Evolutionary conservation across 495 filamentous ascomycete species (phyloP).

Genomic region (Xylaria bambusicola): DNA sequence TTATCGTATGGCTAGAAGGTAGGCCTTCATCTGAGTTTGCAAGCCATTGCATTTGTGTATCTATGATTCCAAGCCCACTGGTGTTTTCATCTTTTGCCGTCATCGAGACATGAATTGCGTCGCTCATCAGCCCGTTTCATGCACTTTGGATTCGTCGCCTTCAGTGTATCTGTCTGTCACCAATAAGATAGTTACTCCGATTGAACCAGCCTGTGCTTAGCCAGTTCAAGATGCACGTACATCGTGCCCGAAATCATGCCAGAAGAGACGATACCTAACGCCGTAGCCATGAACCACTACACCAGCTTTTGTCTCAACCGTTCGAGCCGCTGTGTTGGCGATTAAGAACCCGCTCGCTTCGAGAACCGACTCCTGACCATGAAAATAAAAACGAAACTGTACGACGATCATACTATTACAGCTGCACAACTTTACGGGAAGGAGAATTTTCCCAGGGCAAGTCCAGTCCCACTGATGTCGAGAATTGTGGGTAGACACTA

Average conservation of each 20-base stretch:
- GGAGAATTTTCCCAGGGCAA: background rate
- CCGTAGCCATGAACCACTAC: slow-evolving; percentile 29
- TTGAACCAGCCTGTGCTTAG: background rate
- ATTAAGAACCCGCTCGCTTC: slow-evolving; percentile 29
- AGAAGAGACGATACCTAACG: slow-evolving; percentile 22
- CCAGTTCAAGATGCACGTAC: slow-evolving; percentile 10
- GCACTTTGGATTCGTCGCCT: background rate
- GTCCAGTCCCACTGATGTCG: background rate
- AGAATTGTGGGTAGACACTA: background rate
- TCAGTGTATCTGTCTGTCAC: background rate
- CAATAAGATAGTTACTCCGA: background rate
- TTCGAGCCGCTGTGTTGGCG: slow-evolving; percentile 23
- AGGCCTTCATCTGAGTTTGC: background rate
- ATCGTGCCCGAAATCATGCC: slow-evolving; percentile 31
- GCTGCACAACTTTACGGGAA: slow-evolving; percentile 21
- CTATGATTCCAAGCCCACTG: background rate
- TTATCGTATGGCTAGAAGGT: background rate
- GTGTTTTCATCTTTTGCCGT: slow-evolving; percentile 1
- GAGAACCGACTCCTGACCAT: slow-evolving; percentile 28
- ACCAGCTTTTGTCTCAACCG: slow-evolving; percentile 34
- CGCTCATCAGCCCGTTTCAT: background rate
- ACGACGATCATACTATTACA: slow-evolving; percentile 30
- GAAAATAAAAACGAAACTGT: slow-evolving; percentile 28
- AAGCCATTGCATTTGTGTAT: background rate
- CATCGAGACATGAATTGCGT: background rate